A percentile compares a stretch with the other conserved stretches of the same genome.
These are phyloP conservation scores for Colletotrichum sansevieriae DNA, from an alignment of 2,329 filamentous ascomycete genomes.

Conservation along the genomic window DNA sequence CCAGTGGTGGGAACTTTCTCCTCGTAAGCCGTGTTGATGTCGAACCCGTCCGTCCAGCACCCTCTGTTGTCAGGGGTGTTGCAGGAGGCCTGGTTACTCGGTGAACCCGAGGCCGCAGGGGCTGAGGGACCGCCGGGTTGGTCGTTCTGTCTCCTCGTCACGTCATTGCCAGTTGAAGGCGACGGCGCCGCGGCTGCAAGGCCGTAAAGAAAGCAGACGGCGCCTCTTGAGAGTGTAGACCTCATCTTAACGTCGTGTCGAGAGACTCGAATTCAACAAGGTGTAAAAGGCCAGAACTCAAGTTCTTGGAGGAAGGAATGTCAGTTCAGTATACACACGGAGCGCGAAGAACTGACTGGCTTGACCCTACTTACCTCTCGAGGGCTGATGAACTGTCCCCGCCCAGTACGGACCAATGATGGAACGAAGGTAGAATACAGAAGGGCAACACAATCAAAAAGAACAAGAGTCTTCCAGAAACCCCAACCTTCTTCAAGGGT, in stretches of 20 bases:
- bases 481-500: constrained; percentile 25
- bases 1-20: constrained; percentile 50
- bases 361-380: not conserved
- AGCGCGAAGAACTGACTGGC: no score
- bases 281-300: no score
- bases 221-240: constrained; percentile 32
- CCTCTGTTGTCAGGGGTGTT: constrained; percentile 44
- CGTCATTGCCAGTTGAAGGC: constrained; percentile 1
- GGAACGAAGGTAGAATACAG: constrained; percentile 17
- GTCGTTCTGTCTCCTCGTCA: constrained; percentile 24
- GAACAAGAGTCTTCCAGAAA: constrained; percentile 15
- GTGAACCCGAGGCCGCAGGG: not conserved
- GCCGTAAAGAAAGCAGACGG: constrained; percentile 29
- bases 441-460: not conserved
- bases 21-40: constrained; percentile 48
- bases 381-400: constrained; percentile 4
- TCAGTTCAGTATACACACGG: no score
- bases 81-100: constrained; percentile 36
- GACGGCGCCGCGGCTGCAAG: constrained; percentile 21
- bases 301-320: not conserved
- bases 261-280: no score
- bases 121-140: not conserved
- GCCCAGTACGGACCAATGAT: not conserved
- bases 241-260: constrained; percentile 16
- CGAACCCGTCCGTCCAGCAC: constrained; percentile 47